These are phyloP conservation scores for Pyrenopolyporus hunteri DNA, from an alignment of 495 filamentous ascomycete species.

Conservation along the genomic window DNA sequence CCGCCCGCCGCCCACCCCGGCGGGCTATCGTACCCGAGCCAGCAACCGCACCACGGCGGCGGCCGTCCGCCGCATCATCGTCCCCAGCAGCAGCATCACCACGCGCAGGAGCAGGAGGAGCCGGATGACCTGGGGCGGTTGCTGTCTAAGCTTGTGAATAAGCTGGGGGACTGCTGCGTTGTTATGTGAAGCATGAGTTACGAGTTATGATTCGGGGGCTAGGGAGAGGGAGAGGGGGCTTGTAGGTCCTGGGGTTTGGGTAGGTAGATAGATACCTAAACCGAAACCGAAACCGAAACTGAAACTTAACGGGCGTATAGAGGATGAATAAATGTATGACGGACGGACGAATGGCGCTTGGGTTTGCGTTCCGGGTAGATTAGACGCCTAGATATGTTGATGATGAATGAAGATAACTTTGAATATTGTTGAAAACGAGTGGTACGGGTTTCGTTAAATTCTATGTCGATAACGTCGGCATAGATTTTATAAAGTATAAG, in stretches of 20 bases:
- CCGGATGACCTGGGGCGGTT: conserved; percentile 69
- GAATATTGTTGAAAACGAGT: too few relatives aligned
- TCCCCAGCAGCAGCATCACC: conserved; percentile 39
- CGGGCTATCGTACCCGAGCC: conserved; percentile 33
- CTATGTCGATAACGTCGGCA: too few relatives aligned
- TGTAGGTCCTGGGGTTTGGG: too few relatives aligned
- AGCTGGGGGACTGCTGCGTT: conserved; percentile 72
- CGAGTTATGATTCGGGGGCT: too few relatives aligned
- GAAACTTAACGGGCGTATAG: too few relatives aligned
- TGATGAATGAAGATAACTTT: too few relatives aligned
- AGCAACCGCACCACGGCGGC: conserved; percentile 40
- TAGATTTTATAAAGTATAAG: too few relatives aligned
- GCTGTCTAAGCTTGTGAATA: conserved; percentile 66
- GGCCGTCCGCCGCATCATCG: conserved; percentile 48
- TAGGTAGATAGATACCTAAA: too few relatives aligned
- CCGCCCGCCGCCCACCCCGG: conserved; percentile 51
- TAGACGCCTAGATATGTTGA: neutral
- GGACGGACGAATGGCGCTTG: neutral
- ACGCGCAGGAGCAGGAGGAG: conserved; percentile 53
- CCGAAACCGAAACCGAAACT: too few relatives aligned
- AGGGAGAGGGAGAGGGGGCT: too few relatives aligned
- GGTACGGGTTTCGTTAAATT: too few relatives aligned
- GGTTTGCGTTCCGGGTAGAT: neutral
- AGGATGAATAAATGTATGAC: too few relatives aligned
- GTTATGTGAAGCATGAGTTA: conserved; percentile 83